Base-by-base conservation (phyloP, 1,139 yeast genomes). In the Saccharomyces pastorianus region DNA sequence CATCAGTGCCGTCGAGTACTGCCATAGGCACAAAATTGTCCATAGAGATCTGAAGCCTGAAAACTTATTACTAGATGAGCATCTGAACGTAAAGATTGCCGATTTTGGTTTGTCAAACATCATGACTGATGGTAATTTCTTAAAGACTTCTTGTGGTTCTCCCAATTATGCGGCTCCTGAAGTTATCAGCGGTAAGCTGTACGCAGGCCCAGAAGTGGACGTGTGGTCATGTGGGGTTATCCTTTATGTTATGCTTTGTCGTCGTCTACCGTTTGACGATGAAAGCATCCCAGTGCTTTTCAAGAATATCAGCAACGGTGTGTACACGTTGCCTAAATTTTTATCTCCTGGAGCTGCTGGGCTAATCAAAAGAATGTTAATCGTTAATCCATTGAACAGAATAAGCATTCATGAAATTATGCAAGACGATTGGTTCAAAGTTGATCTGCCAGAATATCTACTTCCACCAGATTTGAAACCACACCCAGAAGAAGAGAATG, bases 211-310 rank as follows among this genome's bases (percentile, higher is more conserved):
- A 2, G 99, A 93, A 72, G 99, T 93, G 51, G 99, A 95, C 70
- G 98, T 95, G 53, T 95, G 99, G 99, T 88, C 96, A 0, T 87
- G 96, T 64, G 99, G 99, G 63, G 98, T 95, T 51, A 93, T 95
- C 54, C 77, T 93, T 57, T 93, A 91, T 65, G 99, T 95, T 50
- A 90, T 93, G 96, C 78, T 93, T 54, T 93, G 98, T 73, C 98
- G 99, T 42, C 79, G 98, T 66, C 79, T 95, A 61, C 99, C 99
- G 11, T 95, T 95, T 71, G 99, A 93, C 71, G 99, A 93, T 70
- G 99, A 93, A 65, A 88, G 91, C 68, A 93, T 93, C 56, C 99
- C 99, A 4, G 96, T 95, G 1, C 76, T 93, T 60, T 93, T 95
- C 77, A 91, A 91, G 71, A 91, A 93, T 69, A 95, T 93, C 66